phyloP scores from a whole-genome alignment of 331 rosid genomes.

The Malus hybrid region DNA sequence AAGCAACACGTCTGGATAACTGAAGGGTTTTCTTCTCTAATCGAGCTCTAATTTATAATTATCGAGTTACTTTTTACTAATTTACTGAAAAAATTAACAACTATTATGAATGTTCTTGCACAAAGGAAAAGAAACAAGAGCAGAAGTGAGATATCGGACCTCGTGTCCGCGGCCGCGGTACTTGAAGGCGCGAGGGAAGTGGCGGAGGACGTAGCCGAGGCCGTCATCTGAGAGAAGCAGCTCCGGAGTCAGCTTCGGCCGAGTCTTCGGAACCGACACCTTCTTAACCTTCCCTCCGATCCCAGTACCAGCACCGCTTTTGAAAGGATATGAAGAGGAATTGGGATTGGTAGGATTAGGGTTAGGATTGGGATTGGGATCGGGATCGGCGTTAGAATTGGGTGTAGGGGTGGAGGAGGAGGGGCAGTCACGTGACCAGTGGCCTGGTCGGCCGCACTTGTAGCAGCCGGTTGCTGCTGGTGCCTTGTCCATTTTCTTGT shows the following conservation, averaged over 20 bases:
- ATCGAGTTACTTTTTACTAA: neutral
- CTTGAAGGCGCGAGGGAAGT: constrained; percentile 76
- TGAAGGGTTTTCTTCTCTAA: neutral
- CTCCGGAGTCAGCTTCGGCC: constrained; percentile 84
- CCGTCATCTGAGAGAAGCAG: constrained; percentile 87
- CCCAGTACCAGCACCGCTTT: neutral
- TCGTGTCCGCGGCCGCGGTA: constrained; percentile 84
- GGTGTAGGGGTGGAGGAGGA: constrained; percentile 20
- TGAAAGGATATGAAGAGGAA: constrained; percentile 31
- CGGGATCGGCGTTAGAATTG: constrained; percentile 9
- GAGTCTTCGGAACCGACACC: constrained; percentile 38
- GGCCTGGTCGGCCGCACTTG: constrained; percentile 96
- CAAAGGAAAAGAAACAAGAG: neutral
- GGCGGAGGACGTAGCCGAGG: constrained; percentile 88
- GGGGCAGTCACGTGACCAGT: constrained; percentile 97
- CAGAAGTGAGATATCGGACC: constrained; percentile 24
- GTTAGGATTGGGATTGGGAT: constrained; percentile 10
- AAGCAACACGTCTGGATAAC: neutral
- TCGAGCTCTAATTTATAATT: too few relatives aligned
- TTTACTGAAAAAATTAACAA: neutral
- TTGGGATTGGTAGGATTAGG: constrained; percentile 1
- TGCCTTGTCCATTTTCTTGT: constrained; percentile 26
- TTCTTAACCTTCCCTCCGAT: constrained; percentile 47
- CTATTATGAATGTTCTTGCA: neutral
- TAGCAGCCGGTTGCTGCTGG: constrained; percentile 74